Base-by-base conservation (phyloP, 2,329 filamentous ascomycete genomes). In the Alternaria ethzedia region DNA sequence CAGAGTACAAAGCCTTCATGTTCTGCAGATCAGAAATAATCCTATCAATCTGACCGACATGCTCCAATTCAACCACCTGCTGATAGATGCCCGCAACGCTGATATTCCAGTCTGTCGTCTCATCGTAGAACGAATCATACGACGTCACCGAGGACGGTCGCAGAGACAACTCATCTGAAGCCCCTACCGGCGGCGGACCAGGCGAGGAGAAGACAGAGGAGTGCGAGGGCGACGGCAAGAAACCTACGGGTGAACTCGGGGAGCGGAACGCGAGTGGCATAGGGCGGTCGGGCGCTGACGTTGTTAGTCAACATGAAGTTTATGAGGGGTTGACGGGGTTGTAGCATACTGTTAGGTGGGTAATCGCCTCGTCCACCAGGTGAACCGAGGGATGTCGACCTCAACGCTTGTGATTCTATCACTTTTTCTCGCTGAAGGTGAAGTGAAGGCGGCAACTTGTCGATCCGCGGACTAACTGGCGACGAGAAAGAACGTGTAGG, bases 201-300 rank as follows among this genome's bases (percentile, higher is more conserved):
- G 55, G 55, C 15, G 47, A 54, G 3, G 43, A 49, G 17, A 59
- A 62, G 7, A 43, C 59, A 30, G 58, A 15, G 8, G 59, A 43
- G 8, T 47, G 54, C n/a, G 54, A 25, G 6, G 52, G 54, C 20
- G 54, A 25, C 11, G 50, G 54, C 5, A 52, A 51, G n/a, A 45
- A 56, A 9, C 50, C 64, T 6, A 41, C 46, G 10, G 46, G 49
- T 8, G 69, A 70, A 28, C 57, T 54, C 0, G 64, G 57, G 6
- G 68, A 64, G 52, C 59, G 63, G 20, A 73, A 54, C 7, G 63
- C 72, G 0, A 76, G 66, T 3, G 75, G 74, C 5, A 68, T 68
- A 9, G 75, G 74, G 23, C 75, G 72, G 30, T 76, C 75, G 0
- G 75, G 75, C 9, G 72, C 70, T 72, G 20, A 12, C 20, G 21